Conservation (phyloP, 306 rosid genomes). For the Echinosophora koreensis region DNA sequence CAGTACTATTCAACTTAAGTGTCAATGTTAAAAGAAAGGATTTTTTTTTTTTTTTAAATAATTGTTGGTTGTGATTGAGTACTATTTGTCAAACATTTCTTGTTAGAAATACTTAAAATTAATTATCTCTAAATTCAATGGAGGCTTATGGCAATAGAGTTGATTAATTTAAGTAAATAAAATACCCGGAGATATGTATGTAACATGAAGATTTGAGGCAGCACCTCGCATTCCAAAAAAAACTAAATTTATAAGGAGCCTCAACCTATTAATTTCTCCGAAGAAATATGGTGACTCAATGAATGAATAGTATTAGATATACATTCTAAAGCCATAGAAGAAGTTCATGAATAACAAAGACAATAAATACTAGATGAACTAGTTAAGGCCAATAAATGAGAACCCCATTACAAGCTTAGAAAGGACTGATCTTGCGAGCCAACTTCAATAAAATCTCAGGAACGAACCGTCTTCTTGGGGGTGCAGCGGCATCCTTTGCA, state of each 20-base stretch:
- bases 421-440: slow-evolving; percentile 82
- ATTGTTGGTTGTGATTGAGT: too few relatives aligned
- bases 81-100: too few relatives aligned
- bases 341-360: slow-evolving; percentile 5
- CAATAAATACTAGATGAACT: slow-evolving; percentile 1
- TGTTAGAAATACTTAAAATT: too few relatives aligned
- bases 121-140: too few relatives aligned
- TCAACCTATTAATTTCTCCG: too few relatives aligned
- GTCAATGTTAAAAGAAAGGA: too few relatives aligned
- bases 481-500: slow-evolving; percentile 68
- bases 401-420: slow-evolving; percentile 51
- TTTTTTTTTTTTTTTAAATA: too few relatives aligned
- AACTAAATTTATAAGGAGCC: too few relatives aligned
- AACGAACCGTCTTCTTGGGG: slow-evolving; percentile 77
- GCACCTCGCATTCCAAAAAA: not conserved
- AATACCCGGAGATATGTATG: not conserved
- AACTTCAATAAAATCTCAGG: slow-evolving; percentile 83
- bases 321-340: not conserved
- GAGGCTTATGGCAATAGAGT: too few relatives aligned
- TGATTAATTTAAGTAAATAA: too few relatives aligned
- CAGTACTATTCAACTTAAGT: too few relatives aligned
- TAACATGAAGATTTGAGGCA: slow-evolving; percentile 18
- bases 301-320: slow-evolving; percentile 34
- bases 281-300: slow-evolving; percentile 29
- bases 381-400: not conserved